Evolutionary conservation across 495 filamentous ascomycete genomes (phyloP), one percentile per base, ranked within the genome.

Genomic region (Hypomontagnella monticulosa): DNA sequence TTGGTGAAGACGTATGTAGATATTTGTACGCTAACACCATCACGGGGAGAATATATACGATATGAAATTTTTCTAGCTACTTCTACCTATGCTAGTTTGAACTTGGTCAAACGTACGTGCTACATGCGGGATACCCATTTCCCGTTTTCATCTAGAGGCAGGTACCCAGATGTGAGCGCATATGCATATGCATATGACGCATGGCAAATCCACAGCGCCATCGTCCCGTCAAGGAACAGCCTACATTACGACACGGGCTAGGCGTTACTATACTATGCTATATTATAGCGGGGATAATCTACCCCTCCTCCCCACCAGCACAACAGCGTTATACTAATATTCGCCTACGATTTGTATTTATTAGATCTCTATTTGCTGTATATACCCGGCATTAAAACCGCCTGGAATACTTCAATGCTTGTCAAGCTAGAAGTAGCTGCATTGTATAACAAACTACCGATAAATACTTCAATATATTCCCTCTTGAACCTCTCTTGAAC

Each of bases 1-100:
- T 18, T 18, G 43, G 37, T 27, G 34, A 61, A 44, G 57, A 20
- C 37, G 27, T 50, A 48, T 43, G 34, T 48, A 27, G 34, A 37
- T 64, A 64, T 57, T 66, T 66, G 55, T 66, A 66, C 48, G 33
- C 36, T 6, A 30, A 50, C 47, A 50, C 11, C 19, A 44, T 34
- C 23, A 49, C n/a, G 49, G 12, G 0, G 1, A 20, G 49, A 33
- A 4, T 16, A 42, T 20, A 59, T 42, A 47, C 37, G 47, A 41
- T 40, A 41, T 47, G 57, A 12, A 23, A 18, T 4, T 49, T 51
- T 66, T 66, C 63, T 61, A 66, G 50, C 10, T 43, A 44, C 38
- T 66, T 61, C 63, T 20, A 66, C 48, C 38, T 59, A n/a, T n/a
- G 16, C 46, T 63, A 63, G 60, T 20, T 54, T 51, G 41, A 33